Conservation (phyloP, 2,329 filamentous ascomycete genomes). For the Berkeleyomyces basicola region DNA sequence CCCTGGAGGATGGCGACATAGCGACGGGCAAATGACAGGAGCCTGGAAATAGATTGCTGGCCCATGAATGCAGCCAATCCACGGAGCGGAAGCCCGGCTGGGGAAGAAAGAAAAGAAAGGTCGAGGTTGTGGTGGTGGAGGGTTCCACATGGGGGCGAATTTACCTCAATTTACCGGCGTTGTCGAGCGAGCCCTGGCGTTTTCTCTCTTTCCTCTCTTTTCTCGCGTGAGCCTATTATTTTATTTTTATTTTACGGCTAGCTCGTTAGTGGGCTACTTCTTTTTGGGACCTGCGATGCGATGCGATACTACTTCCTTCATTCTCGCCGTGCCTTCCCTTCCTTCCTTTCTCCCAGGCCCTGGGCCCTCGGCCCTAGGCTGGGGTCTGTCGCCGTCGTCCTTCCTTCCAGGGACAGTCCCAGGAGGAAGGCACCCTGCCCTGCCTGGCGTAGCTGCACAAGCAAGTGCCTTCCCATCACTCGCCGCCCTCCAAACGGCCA, state of each 20-base stretch:
- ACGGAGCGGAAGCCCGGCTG: not conserved
- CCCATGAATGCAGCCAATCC: not conserved
- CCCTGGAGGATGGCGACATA: not conserved
- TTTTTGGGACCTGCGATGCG: too few species aligned
- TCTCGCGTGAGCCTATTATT: not conserved
- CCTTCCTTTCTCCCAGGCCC: not conserved
- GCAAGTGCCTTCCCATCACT: too few species aligned
- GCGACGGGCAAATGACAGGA: not conserved
- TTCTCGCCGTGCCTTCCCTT: not conserved
- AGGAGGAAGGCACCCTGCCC: too few species aligned
- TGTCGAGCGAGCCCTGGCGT: not conserved
- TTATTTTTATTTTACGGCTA: constrained; percentile 4
- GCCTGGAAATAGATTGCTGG: not conserved
- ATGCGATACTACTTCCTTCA: not conserved
- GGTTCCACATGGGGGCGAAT: not conserved
- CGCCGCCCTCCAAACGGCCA: too few species aligned
- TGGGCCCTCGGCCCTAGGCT: not conserved
- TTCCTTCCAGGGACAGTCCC: too few species aligned
- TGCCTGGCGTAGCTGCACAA: too few species aligned
- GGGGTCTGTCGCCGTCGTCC: too few species aligned
- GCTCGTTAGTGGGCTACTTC: not conserved
- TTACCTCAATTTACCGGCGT: too few species aligned
- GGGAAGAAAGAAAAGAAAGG: not conserved
- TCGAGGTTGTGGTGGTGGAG: not conserved
- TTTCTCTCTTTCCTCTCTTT: not conserved